A percentile compares a stretch with the other conserved stretches of the same genome.
phyloP scores from a whole-genome alignment of 352 stramenopile species.

The Pythium rhizo-oryzae region DNA sequence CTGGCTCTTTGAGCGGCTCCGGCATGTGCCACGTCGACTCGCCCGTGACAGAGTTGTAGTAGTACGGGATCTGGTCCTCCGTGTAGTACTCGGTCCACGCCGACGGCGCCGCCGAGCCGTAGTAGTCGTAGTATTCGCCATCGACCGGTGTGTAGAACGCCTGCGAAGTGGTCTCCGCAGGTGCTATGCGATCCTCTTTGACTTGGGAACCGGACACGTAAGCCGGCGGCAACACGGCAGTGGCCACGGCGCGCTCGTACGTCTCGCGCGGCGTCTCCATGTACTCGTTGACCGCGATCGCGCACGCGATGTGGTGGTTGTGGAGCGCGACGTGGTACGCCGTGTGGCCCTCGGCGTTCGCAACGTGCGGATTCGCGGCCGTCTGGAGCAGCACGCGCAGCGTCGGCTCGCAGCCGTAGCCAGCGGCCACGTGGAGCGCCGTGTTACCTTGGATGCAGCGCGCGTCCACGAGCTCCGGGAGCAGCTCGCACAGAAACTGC shows the following conservation, averaged over 20 bases:
- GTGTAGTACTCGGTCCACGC: slow-evolving; percentile 53
- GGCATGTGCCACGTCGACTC: slow-evolving; percentile 60
- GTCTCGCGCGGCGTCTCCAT: slow-evolving; percentile 37
- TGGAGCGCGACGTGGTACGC: slow-evolving; percentile 60
- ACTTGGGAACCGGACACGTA: neutral
- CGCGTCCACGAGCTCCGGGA: slow-evolving; percentile 48
- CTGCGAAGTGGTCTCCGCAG: slow-evolving; percentile 5
- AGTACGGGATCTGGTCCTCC: slow-evolving; percentile 63
- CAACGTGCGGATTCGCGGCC: slow-evolving; percentile 49
- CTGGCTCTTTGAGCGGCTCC: neutral
- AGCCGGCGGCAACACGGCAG: no score
- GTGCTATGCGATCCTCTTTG: slow-evolving; percentile 8
- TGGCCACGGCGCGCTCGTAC: slow-evolving; percentile 19
- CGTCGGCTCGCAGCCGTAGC: slow-evolving; percentile 56
- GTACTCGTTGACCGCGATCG: slow-evolving; percentile 57
- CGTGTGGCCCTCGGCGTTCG: slow-evolving; percentile 43
- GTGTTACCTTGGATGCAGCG: slow-evolving; percentile 62
- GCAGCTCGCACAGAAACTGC: slow-evolving; percentile 58
- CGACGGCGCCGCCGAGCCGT: neutral
- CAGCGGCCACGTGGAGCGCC: slow-evolving; percentile 59
- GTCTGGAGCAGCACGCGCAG: slow-evolving; percentile 56
- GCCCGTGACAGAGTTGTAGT: slow-evolving; percentile 58
- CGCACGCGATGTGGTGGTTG: slow-evolving; percentile 62
- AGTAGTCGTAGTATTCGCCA: neutral
- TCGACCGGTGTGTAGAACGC: neutral